A percentile compares a stretch with the other conserved stretches of the same genome.
Evolutionary conservation across 2,329 filamentous ascomycete species (phyloP).

Genomic region (Chaetomiaceae sp.): DNA sequence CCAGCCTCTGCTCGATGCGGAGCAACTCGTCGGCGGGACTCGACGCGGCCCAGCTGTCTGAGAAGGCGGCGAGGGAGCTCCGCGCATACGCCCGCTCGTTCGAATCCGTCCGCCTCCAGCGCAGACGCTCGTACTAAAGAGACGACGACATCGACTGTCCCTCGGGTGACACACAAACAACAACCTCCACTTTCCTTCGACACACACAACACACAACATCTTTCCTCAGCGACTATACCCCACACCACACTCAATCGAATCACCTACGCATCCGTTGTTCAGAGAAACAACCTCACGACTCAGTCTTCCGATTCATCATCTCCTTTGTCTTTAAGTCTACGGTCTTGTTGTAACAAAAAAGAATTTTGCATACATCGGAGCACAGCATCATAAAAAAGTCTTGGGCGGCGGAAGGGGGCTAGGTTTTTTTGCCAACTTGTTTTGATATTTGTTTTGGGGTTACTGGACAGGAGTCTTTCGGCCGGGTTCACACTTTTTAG

Average conservation of each 20-base stretch:
- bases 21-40: constrained; percentile 53
- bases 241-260: constrained; percentile 19
- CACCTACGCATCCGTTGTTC: constrained; percentile 18
- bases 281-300: constrained; percentile 21
- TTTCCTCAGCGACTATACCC: constrained; percentile 22
- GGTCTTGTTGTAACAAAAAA: constrained; percentile 28
- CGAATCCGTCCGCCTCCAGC: constrained; percentile 67
- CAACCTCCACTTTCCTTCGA: constrained; percentile 9
- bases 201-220: not conserved
- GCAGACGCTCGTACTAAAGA: constrained; percentile 52
- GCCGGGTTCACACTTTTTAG: constrained; percentile 3
- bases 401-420: constrained; percentile 18
- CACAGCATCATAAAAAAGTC: constrained; percentile 31
- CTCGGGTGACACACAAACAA: constrained; percentile 14
- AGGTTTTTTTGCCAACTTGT: not conserved
- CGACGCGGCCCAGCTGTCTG: constrained; percentile 59
- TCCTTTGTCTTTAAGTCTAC: constrained; percentile 24
- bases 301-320: constrained; percentile 13
- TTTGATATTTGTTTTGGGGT: constrained; percentile 1
- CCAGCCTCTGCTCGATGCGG: constrained; percentile 75
- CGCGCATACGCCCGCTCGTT: constrained; percentile 84
- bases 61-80: constrained; percentile 73
- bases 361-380: constrained; percentile 28
- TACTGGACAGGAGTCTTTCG: constrained; percentile 5
- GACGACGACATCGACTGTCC: not conserved